A percentile compares a stretch with the other conserved stretches of the same genome.
Conservation (phyloP, 179 eudicot genomes). For the Drosera spatulata region DNA sequence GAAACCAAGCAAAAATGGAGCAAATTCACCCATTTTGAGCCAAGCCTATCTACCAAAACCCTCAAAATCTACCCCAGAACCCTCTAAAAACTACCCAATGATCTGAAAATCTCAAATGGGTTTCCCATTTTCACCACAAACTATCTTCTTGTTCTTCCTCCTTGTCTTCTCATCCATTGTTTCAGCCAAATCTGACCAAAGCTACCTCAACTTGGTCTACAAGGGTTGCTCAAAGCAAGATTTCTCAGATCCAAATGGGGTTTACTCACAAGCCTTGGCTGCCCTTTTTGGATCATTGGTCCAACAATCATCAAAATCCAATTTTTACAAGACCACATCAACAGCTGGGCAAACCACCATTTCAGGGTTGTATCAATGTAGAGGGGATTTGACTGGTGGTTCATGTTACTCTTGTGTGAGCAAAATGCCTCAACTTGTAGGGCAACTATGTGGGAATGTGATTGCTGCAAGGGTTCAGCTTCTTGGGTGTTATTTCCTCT, state of each 20-base stretch:
- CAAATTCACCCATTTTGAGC: background rate
- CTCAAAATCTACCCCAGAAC: conserved; percentile 9
- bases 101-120: conserved; percentile 26
- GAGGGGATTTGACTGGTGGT: conserved; percentile 61
- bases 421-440: conserved; percentile 49
- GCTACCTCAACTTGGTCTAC: conserved; percentile 52
- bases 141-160: conserved; percentile 10
- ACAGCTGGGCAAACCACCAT: conserved; percentile 44
- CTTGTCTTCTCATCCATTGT: conserved; percentile 7
- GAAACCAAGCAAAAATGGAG: background rate
- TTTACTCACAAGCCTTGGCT: conserved; percentile 54
- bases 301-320: conserved; percentile 68
- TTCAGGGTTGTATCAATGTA: conserved; percentile 70
- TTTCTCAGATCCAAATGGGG: conserved; percentile 76
- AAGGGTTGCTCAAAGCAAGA: conserved; percentile 77
- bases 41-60: background rate
- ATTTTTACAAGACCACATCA: conserved; percentile 52
- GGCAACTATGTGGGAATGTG: conserved; percentile 64
- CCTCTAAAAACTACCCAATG: conserved; percentile 3
- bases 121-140: conserved; percentile 5
- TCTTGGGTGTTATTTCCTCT: conserved; percentile 64
- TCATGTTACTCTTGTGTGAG: conserved; percentile 73
- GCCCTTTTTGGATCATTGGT: conserved; percentile 52
- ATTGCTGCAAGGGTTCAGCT: conserved; percentile 73
- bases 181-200: conserved; percentile 32